A percentile compares a stretch with the other conserved stretches of the same genome.
These are phyloP conservation scores for Polytrichum commune DNA, from an alignment of 225 moss, liverwort and hornwort genomes.

Conservation along the genomic window DNA sequence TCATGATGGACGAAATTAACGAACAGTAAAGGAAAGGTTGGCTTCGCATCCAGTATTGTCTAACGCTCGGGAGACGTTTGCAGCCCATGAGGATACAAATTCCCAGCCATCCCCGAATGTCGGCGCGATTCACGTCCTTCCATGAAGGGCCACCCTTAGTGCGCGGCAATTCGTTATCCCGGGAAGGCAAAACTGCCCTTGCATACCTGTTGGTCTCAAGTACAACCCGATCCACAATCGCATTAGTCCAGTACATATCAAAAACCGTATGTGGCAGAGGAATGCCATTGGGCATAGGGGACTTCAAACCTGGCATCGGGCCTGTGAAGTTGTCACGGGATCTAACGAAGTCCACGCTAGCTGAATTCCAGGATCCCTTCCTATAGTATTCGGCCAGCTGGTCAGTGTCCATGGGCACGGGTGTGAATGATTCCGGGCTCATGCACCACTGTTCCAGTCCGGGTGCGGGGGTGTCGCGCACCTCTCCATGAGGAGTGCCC, in stretches of 20 bases:
- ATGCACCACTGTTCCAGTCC: neutral
- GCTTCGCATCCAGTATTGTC: neutral
- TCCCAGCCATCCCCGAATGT: neutral
- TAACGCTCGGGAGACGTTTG: too few species aligned
- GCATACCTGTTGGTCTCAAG: too few species aligned
- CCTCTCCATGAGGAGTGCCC: too few species aligned
- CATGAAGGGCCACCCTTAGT: neutral
- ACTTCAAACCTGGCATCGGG: neutral
- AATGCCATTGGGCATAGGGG: too few species aligned
- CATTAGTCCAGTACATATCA: too few species aligned
- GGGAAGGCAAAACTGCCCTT: too few species aligned
- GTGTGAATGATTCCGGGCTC: neutral
- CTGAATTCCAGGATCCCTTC: neutral
- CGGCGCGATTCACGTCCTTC: neutral
- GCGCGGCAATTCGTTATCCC: too few species aligned
- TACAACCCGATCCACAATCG: too few species aligned
- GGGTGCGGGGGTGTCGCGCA: too few species aligned
- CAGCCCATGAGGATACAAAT: slow-evolving; percentile 1
- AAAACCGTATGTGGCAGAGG: too few species aligned
- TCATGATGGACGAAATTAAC: neutral
- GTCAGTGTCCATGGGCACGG: too few species aligned
- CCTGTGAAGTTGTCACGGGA: neutral
- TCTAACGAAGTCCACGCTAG: neutral
- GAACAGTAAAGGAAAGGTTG: neutral
- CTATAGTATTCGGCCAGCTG: too few species aligned